A percentile compares a stretch with the other conserved stretches of the same genome.
Conservation (phyloP, 2,329 filamentous ascomycete species). For the Fusarium sp. region DNA sequence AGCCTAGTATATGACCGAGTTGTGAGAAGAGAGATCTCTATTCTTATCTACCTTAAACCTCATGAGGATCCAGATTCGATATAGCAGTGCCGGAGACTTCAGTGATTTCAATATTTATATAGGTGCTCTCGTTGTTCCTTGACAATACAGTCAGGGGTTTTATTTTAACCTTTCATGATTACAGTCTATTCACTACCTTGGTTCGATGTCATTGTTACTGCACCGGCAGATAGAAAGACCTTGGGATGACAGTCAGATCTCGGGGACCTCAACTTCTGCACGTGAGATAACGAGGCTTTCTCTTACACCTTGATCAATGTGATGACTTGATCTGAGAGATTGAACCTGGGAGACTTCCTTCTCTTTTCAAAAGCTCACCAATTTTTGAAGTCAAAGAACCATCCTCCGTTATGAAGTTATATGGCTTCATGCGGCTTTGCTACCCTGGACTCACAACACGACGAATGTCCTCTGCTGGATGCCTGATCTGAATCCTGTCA, state of each 20-base stretch:
- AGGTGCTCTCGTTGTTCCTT: conserved; percentile 66
- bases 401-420: conserved; percentile 14
- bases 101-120: conserved; percentile 38
- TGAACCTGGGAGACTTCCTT: conserved; percentile 67
- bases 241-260: conserved; percentile 73
- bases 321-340: conserved; percentile 22
- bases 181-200: conserved; percentile 68
- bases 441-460: neutral
- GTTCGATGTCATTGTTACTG: conserved; percentile 69
- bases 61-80: neutral
- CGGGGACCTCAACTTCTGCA: conserved; percentile 74
- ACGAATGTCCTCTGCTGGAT: no score
- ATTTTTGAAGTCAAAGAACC: conserved; percentile 18
- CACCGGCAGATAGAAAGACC: conserved; percentile 68
- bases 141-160: conserved; percentile 69
- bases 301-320: neutral
- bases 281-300: conserved; percentile 40
- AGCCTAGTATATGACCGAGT: neutral
- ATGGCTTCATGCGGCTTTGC: neutral
- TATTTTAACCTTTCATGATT: conserved; percentile 68
- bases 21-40: neutral
- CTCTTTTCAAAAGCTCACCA: conserved; percentile 58
- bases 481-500: neutral
- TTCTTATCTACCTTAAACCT: neutral
- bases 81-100: neutral